A percentile compares a stretch with the other conserved stretches of the same genome.
Conservation (phyloP, 306 rosid genomes). For the Castanea crenata region DNA sequence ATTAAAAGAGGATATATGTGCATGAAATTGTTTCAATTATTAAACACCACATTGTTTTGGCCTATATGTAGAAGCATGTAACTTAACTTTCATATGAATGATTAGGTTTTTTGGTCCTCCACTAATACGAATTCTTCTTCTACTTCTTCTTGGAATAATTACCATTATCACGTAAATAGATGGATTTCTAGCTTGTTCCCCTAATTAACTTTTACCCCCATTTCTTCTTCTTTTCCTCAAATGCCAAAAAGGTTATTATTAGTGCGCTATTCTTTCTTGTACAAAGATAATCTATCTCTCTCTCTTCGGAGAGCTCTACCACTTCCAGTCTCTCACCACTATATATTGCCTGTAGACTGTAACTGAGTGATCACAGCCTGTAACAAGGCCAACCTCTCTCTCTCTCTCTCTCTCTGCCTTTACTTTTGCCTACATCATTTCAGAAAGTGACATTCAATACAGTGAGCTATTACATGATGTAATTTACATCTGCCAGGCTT, state of each 20-base stretch:
- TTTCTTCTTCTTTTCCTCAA: neutral
- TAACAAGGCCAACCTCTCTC: neutral
- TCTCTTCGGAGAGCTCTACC: neutral
- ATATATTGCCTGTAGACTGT: neutral
- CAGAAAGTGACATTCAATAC: slow-evolving; percentile 5
- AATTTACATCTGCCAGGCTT: neutral
- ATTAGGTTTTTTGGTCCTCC: neutral
- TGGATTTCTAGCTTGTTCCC: neutral
- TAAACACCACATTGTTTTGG: neutral
- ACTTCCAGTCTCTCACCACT: neutral
- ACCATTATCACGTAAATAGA: neutral
- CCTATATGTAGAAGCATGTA: neutral
- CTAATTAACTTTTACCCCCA: neutral
- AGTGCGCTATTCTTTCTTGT: too few relatives aligned
- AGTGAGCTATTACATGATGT: neutral
- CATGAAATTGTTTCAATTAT: slow-evolving; percentile 16
- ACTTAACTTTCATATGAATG: neutral
- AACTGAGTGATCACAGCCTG: neutral
- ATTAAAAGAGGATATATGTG: neutral
- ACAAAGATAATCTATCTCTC: too few relatives aligned
- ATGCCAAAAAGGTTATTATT: too few relatives aligned
- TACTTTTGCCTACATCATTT: neutral
- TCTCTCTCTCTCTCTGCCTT: slow-evolving; percentile 3
- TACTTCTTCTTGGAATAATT: neutral
- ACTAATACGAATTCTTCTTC: neutral